These are phyloP conservation scores for barrel medic (Medicago truncatula) DNA, from an alignment of 306 rosid genomes.

Conservation along the genomic window DNA sequence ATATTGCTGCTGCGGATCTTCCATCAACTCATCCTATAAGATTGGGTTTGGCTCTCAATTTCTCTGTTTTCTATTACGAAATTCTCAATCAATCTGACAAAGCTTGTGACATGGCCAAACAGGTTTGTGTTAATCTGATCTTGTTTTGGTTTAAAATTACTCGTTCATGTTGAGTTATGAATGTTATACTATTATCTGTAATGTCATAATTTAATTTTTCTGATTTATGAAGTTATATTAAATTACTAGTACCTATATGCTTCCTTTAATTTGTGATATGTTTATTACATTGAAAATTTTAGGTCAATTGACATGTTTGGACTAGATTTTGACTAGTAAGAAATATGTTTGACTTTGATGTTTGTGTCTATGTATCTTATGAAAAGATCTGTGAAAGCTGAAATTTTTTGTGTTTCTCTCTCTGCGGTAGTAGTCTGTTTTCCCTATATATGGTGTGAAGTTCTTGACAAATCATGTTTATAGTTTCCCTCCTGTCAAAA, in stretches of 20 bases:
- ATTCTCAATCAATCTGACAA: constrained; percentile 82
- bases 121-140: constrained; percentile 44
- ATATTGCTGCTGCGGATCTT: constrained; percentile 64
- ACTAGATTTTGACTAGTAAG: constrained; percentile 15
- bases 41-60: constrained; percentile 81
- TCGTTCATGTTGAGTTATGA: not conserved
- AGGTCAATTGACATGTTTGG: constrained; percentile 8
- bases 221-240: not conserved
- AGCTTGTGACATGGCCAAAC: constrained; percentile 85
- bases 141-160: not conserved
- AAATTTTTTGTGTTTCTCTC: constrained; percentile 11
- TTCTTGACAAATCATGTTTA: not conserved
- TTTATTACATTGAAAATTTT: not conserved
- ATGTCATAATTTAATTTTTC: not conserved
- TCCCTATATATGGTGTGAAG: not conserved
- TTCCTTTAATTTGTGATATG: not conserved
- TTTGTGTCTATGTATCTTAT: constrained; percentile 11
- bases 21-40: constrained; percentile 84
- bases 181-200: not conserved
- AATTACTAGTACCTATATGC: not conserved
- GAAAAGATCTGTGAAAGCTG: constrained; percentile 21
- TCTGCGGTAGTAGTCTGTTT: constrained; percentile 8
- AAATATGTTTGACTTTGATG: constrained; percentile 33
- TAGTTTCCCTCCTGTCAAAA: not conserved
- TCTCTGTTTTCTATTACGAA: constrained; percentile 79